phyloP scores from a whole-genome alignment of 306 rosid genomes.

The Neltuma alba region DNA sequence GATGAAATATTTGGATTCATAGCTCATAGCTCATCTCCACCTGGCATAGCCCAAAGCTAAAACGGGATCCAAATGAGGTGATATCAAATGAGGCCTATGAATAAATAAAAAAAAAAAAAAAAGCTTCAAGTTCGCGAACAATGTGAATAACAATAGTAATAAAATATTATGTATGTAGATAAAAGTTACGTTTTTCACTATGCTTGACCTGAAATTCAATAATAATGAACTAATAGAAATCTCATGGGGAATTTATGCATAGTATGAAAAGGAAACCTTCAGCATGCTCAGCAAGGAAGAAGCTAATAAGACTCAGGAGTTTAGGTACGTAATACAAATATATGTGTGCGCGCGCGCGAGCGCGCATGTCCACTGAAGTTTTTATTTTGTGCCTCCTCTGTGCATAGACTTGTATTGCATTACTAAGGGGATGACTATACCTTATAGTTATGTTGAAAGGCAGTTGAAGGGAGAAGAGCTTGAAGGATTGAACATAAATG shows the following conservation, averaged over 20 bases:
- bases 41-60: too few relatives aligned
- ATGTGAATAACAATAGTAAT: too few relatives aligned
- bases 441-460: not conserved
- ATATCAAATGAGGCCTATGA: too few relatives aligned
- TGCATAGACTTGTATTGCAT: not conserved
- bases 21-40: too few relatives aligned
- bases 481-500: conserved; percentile 4
- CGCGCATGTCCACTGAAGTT: not conserved
- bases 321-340: too few relatives aligned
- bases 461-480: conserved; percentile 1
- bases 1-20: too few relatives aligned
- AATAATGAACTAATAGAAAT: not conserved
- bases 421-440: not conserved
- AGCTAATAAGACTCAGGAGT: not conserved
- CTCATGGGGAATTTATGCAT: not conserved
- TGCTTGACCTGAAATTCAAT: not conserved
- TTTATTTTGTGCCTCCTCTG: not conserved
- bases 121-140: too few relatives aligned
- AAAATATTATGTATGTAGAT: too few relatives aligned
- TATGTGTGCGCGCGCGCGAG: too few relatives aligned
- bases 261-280: not conserved
- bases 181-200: too few relatives aligned
- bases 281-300: not conserved
- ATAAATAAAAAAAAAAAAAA: too few relatives aligned
- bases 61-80: too few relatives aligned